These are phyloP conservation scores for Moringa oleifera DNA, from an alignment of 345 rosid genomes.

Conservation along the genomic window DNA sequence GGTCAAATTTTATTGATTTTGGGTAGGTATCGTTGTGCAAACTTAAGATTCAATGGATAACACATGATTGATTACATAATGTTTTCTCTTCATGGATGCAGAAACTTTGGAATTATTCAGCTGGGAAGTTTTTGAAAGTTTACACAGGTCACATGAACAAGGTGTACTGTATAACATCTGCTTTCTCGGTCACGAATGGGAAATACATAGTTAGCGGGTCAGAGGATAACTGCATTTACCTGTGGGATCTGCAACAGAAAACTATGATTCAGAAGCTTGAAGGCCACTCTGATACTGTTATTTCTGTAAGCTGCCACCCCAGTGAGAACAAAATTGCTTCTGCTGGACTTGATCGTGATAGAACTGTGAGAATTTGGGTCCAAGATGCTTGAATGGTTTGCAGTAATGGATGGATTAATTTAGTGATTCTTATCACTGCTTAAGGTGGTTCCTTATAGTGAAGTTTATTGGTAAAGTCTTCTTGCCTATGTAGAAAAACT, in stretches of 20 bases:
- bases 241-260: constrained; percentile 93
- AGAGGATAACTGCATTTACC: constrained; percentile 78
- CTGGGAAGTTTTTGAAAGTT: constrained; percentile 79
- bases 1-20: background rate
- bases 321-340: constrained; percentile 75
- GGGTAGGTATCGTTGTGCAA: background rate
- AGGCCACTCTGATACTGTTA: constrained; percentile 78
- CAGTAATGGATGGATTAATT: background rate
- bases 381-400: constrained; percentile 40
- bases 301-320: constrained; percentile 88
- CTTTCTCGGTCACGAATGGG: constrained; percentile 94
- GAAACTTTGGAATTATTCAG: constrained; percentile 87
- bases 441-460: too few relatives aligned
- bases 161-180: constrained; percentile 70
- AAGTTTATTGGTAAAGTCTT: too few relatives aligned
- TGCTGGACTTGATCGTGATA: constrained; percentile 71
- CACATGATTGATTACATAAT: background rate
- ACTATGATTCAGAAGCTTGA: constrained; percentile 78
- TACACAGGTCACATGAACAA: constrained; percentile 83
- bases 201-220: constrained; percentile 96
- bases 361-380: constrained; percentile 73
- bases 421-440: background rate
- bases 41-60: background rate
- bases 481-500: background rate
- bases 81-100: constrained; percentile 17